Conservation (phyloP, 257 asterid genomes). For the Solanum lignicaule region DNA sequence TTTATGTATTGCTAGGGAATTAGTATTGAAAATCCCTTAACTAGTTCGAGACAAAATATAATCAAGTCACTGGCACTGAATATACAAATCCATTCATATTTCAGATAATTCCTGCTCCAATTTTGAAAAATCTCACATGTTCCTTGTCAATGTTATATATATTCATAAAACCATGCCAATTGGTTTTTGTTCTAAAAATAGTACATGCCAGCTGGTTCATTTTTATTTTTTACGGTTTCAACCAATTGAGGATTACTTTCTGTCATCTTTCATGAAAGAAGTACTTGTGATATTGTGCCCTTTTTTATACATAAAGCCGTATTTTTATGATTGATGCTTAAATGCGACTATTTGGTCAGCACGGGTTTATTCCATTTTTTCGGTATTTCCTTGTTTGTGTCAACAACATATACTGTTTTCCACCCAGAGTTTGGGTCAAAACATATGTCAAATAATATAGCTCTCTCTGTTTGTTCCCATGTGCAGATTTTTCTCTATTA, state of each 20-base stretch:
- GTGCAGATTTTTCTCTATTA: background rate
- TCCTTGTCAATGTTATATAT: background rate
- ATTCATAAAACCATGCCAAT: background rate
- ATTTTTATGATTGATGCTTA: background rate
- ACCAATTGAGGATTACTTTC: background rate
- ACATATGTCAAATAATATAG: background rate
- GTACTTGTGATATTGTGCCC: background rate
- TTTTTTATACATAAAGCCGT: background rate
- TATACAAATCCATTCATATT: background rate
- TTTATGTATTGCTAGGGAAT: background rate
- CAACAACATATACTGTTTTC: background rate
- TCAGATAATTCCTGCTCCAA: background rate
- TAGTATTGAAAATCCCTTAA: background rate
- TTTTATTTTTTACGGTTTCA: background rate
- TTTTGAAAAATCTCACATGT: background rate
- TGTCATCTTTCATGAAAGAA: background rate
- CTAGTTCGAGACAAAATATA: background rate
- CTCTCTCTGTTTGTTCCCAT: background rate
- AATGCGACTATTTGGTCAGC: background rate
- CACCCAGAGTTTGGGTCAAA: background rate
- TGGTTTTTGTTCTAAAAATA: background rate
- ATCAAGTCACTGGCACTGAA: background rate
- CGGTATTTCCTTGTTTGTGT: background rate
- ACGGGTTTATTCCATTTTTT: background rate
- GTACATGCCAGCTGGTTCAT: background rate